Conservation (phyloP, 75 land plant genomes). For the Larix kaempferi region DNA sequence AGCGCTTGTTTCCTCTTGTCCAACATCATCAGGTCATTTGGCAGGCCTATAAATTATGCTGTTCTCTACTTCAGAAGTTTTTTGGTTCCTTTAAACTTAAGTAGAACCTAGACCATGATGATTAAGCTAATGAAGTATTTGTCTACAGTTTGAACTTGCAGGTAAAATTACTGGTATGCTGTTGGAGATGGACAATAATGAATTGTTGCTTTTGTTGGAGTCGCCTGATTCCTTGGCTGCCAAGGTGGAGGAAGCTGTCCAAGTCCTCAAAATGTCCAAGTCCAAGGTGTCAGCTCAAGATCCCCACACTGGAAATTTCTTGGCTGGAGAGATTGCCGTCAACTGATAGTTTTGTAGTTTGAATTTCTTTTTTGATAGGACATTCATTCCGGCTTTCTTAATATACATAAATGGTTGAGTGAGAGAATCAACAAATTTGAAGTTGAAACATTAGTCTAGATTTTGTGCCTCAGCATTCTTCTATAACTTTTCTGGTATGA, state of each 20-base stretch:
- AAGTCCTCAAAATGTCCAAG: slow-evolving; percentile 41
- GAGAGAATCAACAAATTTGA: not conserved
- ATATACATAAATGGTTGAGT: slow-evolving; percentile 8
- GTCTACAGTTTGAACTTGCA: slow-evolving; percentile 64
- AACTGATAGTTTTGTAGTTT: not conserved
- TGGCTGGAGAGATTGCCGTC: slow-evolving; percentile 1
- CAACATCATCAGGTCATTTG: slow-evolving; percentile 44
- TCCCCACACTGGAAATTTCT: not conserved
- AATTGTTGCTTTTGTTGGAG: slow-evolving; percentile 60
- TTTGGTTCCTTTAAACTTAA: no score
- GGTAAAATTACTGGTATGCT: slow-evolving; percentile 88
- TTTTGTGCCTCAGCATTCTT: not conserved
- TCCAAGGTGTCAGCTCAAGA: not conserved
- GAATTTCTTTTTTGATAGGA: slow-evolving; percentile 4
- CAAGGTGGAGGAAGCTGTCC: slow-evolving; percentile 77
- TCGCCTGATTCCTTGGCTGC: slow-evolving; percentile 65
- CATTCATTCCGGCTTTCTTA: slow-evolving; percentile 2
- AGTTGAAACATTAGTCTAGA: not conserved
- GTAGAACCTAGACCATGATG: no score
- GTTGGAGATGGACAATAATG: slow-evolving; percentile 82
- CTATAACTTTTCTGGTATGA: not conserved
- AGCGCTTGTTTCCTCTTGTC: slow-evolving; percentile 69
- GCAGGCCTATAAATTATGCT: not conserved
- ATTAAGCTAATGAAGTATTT: not conserved
- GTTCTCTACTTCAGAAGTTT: no score